A percentile compares a stretch with the other conserved stretches of the same genome.
These are phyloP conservation scores for Pyricularia sp. DNA, from an alignment of 2,329 filamentous ascomycete species.

Conservation along the genomic window DNA sequence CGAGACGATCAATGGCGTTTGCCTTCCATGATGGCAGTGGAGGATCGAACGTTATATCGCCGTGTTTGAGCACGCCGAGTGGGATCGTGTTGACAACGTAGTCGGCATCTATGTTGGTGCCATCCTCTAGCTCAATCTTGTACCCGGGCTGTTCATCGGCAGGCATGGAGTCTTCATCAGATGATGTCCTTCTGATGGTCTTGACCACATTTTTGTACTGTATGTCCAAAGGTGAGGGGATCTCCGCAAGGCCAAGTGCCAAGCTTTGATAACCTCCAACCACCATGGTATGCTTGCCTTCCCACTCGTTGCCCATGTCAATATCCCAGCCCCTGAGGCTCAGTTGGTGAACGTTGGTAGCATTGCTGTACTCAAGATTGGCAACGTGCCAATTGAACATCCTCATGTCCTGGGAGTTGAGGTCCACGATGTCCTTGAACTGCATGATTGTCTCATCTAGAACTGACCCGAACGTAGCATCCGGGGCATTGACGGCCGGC, in stretches of 20 bases:
- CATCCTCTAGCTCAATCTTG: constrained; percentile 67
- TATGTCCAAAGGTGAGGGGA: constrained; percentile 61
- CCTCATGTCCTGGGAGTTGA: constrained; percentile 79
- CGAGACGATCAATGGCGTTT: constrained; percentile 71
- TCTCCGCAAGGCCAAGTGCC: constrained; percentile 73
- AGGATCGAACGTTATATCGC: constrained; percentile 75
- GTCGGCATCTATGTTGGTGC: constrained; percentile 71
- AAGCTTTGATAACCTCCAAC: constrained; percentile 91
- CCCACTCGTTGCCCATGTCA: constrained; percentile 95
- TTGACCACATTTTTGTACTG: constrained; percentile 1
- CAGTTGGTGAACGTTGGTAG: constrained; percentile 74
- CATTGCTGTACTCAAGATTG: constrained; percentile 96
- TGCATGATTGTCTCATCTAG: constrained; percentile 87
- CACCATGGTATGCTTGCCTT: constrained; percentile 88
- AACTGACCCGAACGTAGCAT: constrained; percentile 77
- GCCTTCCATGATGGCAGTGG: constrained; percentile 81
- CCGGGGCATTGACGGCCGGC: constrained; percentile 48
- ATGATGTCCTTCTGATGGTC: not conserved
- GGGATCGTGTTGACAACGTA: constrained; percentile 85
- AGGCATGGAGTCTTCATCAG: not conserved
- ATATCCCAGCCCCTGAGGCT: constrained; percentile 94
- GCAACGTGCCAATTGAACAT: constrained; percentile 97
- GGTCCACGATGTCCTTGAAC: constrained; percentile 72
- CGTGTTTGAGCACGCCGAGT: constrained; percentile 83
- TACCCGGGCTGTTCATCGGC: not conserved